Percentiles rank a stretch among this genome's conserved stretches.
Evolutionary conservation across 1,139 yeast species (phyloP).

Genomic region (Williopsis jadinii): DNA sequence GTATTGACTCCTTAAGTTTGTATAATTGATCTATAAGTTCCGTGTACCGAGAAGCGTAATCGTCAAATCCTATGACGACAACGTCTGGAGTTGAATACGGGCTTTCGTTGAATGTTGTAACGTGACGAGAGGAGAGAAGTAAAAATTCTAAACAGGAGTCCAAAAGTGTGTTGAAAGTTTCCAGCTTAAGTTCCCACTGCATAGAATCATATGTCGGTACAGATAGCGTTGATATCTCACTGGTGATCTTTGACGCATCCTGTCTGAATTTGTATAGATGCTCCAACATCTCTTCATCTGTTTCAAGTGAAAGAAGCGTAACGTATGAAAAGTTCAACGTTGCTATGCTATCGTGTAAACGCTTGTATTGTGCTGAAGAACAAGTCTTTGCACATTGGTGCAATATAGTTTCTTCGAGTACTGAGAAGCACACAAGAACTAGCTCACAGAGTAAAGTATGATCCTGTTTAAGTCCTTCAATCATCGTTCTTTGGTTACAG

Average conservation of each 20-base stretch:
- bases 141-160: too few relatives aligned
- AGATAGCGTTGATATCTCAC: too few relatives aligned
- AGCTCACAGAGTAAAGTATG: conserved; percentile 10
- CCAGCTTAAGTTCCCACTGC: too few relatives aligned
- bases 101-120: conserved; percentile 10
- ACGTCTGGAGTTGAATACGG: conserved; percentile 10
- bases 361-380: background rate
- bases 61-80: conserved; percentile 10
- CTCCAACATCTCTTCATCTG: background rate
- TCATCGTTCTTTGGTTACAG: background rate
- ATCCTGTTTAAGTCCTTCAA: conserved; percentile 12
- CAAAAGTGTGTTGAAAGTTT: too few relatives aligned
- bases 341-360: background rate
- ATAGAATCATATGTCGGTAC: too few relatives aligned
- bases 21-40: conserved; percentile 4
- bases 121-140: conserved; percentile 1
- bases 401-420: conserved; percentile 3
- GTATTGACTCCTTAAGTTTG: background rate
- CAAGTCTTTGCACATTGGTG: background rate
- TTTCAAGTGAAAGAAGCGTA: background rate
- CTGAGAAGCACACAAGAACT: conserved; percentile 6
- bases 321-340: background rate
- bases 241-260: background rate
- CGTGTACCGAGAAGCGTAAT: conserved; percentile 11
- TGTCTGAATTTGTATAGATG: background rate